phyloP scores from a whole-genome alignment of 306 rosid species.

The Begonia loranthoides region DNA sequence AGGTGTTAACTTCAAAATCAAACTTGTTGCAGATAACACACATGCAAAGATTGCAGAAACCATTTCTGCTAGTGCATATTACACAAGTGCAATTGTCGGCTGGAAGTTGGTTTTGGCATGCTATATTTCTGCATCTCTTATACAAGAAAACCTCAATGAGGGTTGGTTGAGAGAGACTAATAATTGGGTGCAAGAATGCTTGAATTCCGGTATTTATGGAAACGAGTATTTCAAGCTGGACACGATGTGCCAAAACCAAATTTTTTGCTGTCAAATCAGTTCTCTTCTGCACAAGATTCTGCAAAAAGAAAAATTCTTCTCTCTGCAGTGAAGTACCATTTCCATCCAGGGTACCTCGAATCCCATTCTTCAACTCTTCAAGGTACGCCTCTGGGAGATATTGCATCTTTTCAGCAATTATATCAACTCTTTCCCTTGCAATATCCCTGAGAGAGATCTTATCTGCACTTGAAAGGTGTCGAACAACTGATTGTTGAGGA shows the following conservation, averaged over 20 bases:
- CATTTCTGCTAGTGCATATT: slow-evolving; percentile 64
- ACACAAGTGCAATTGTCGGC: slow-evolving; percentile 93
- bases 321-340: slow-evolving; percentile 74
- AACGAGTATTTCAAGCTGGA: slow-evolving; percentile 88
- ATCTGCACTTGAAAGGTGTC: slow-evolving; percentile 67
- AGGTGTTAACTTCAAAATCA: slow-evolving; percentile 94
- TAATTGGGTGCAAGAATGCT: slow-evolving; percentile 88
- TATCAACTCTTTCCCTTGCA: slow-evolving; percentile 75
- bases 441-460: slow-evolving; percentile 76
- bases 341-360: slow-evolving; percentile 76
- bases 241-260: slow-evolving; percentile 76
- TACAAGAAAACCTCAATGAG: slow-evolving; percentile 79
- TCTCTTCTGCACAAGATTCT: slow-evolving; percentile 75
- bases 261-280: slow-evolving; percentile 79
- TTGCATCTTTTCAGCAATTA: slow-evolving; percentile 71
- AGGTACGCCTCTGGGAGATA: slow-evolving; percentile 67
- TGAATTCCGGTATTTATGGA: slow-evolving; percentile 88
- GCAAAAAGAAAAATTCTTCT: slow-evolving; percentile 74
- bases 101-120: slow-evolving; percentile 87
- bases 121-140: slow-evolving; percentile 89
- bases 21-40: slow-evolving; percentile 95
- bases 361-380: slow-evolving; percentile 68
- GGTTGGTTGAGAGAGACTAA: slow-evolving; percentile 69
- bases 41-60: slow-evolving; percentile 99
- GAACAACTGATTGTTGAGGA: slow-evolving; percentile 72